Evolutionary conservation across 164 flowering plant species (phyloP), one percentile per base, ranked within the genome.

Genomic region (Macadamia integrifolia): DNA sequence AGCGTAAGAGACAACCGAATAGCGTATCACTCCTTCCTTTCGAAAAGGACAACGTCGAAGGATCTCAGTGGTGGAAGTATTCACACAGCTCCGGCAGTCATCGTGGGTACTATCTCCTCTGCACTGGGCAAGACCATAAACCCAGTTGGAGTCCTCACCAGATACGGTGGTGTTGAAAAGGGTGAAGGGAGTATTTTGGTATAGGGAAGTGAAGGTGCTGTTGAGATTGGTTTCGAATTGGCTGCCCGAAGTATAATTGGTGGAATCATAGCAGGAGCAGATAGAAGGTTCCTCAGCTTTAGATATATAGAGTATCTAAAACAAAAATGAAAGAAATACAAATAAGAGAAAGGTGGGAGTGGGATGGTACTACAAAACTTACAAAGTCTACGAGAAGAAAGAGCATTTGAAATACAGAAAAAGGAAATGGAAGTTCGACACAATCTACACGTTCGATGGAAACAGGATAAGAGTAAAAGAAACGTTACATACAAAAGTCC

Each of bases 1-100:
- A 78, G 70, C 80, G 79, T 0, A 75, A 31, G 12, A 49, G 0
- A 50, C 77, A 74, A 12, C 35, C 3, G 55, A 62, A 18, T 43
- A 66, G 12, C 57, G 29, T 0, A 66, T 17, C 8, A 23, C 58
- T 28, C 46, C 74, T 23, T 66, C 60, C 11, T 13, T 66, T 9
- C 23, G 7, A 10, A 32, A 48, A 1, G 58, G 64, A 42, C 74
- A 70, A 1, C 1, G 13, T n/a, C 23, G 63, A 28, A 56, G 18
- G 9, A 70, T 58, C 42, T 46, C 56, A 3, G 29, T 14, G 1
- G 32, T n/a, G 17, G 75, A 66, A 6, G 60, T 50, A 12, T n/a
- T 23, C 1, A 65, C 57, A 56, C 80, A 74, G 1, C 12, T 28
- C n/a, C 42, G 44, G 58, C 77, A 77, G 29, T 35, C 48, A 11